phyloP scores from a whole-genome alignment of 192 early-diverging fungal genomes.

The Tieghemiomyces parasiticus region DNA sequence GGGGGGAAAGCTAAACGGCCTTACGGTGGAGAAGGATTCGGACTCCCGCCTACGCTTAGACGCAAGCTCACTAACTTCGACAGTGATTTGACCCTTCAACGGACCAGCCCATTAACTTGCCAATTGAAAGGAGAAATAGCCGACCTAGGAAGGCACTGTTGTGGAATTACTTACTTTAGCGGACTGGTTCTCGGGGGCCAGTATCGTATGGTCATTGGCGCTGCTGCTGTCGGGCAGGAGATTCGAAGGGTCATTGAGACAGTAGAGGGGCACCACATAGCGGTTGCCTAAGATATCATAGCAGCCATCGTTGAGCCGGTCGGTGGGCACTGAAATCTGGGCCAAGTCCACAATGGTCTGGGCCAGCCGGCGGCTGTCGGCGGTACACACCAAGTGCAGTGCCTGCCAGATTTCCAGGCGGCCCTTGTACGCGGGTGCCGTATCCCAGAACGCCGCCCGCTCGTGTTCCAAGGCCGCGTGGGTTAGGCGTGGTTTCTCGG shows the following conservation, averaged over 20 bases:
- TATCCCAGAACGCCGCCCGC: conserved; percentile 59
- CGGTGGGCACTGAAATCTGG: conserved; percentile 52
- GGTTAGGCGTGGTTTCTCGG: neutral
- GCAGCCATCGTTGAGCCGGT: conserved; percentile 51
- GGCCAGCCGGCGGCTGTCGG: conserved; percentile 31
- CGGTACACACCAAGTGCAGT: conserved; percentile 39
- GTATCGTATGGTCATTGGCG: conserved; percentile 6
- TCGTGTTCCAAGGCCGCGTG: conserved; percentile 24
- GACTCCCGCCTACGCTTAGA: too few species aligned
- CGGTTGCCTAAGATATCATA: conserved; percentile 63
- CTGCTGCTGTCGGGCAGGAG: conserved; percentile 14
- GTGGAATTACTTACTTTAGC: neutral
- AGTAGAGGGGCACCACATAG: conserved; percentile 53
- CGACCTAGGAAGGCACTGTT: too few species aligned
- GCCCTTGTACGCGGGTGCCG: conserved; percentile 53
- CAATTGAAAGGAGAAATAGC: neutral
- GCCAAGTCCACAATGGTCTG: conserved; percentile 49
- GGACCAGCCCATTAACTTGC: neutral
- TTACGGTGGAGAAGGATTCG: neutral
- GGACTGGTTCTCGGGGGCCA: neutral
- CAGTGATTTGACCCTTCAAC: too few species aligned
- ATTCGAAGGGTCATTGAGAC: conserved; percentile 41
- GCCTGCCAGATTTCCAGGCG: conserved; percentile 66
- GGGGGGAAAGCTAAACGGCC: too few species aligned
- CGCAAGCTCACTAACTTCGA: too few species aligned